These are phyloP conservation scores for Arthrinium puccinioides DNA, from an alignment of 2,329 filamentous ascomycete genomes.

Conservation along the genomic window DNA sequence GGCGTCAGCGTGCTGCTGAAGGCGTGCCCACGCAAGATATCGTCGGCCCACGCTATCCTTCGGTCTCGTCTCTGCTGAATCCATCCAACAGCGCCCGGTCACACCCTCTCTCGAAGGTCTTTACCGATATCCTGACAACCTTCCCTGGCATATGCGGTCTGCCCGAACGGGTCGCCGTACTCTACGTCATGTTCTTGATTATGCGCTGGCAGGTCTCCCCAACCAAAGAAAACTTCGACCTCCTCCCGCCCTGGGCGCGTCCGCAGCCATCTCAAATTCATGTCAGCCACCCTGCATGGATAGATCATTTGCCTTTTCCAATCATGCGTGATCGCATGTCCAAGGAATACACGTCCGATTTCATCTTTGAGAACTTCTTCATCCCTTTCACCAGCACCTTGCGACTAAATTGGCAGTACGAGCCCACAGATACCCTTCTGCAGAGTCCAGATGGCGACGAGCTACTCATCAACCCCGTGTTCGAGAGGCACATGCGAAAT, in stretches of 20 bases:
- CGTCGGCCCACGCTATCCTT: constrained; percentile 71
- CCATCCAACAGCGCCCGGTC: constrained; percentile 54
- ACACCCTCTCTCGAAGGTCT: constrained; percentile 76
- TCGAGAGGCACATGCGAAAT: constrained; percentile 70
- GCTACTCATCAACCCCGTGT: constrained; percentile 76
- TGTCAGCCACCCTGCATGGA: constrained; percentile 68
- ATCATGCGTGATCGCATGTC: constrained; percentile 54
- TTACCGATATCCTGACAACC: constrained; percentile 77
- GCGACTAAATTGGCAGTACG: constrained; percentile 78
- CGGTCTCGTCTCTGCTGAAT: constrained; percentile 71
- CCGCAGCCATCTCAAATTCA: constrained; percentile 61
- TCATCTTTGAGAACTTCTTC: constrained; percentile 75
- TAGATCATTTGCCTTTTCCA: constrained; percentile 77
- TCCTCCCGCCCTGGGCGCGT: constrained; percentile 65
- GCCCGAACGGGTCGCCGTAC: constrained; percentile 73
- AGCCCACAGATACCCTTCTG: constrained; percentile 62
- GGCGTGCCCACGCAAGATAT: constrained; percentile 59
- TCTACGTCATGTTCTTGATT: constrained; percentile 81
- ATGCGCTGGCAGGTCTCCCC: constrained; percentile 83
- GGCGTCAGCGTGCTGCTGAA: constrained; percentile 57
- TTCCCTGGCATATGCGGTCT: constrained; percentile 74
- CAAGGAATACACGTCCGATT: constrained; percentile 30
- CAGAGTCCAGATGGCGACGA: constrained; percentile 52
- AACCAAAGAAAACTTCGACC: constrained; percentile 70
- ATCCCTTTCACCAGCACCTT: constrained; percentile 72